Base-by-base conservation (phyloP, 495 filamentous ascomycete genomes). In the Hypoxylon cercidicola region DNA sequence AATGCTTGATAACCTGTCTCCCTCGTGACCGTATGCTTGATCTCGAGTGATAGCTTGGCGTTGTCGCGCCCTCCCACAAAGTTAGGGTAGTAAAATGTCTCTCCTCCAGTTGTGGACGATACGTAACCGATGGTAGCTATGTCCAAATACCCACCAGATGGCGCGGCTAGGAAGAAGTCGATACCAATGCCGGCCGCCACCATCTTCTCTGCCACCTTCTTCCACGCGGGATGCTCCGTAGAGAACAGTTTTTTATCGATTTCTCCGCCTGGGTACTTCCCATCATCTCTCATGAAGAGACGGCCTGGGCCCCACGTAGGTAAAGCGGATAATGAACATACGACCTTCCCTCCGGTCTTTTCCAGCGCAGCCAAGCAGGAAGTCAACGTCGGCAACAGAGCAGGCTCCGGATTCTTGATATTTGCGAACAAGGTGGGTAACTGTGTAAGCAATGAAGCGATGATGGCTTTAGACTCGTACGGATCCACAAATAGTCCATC, bases 401-500 rank as follows among this genome's bases (percentile, higher is more conserved):
- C 92, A 4, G 93, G 90, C 68, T 97, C 94, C 4, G 95, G 91
- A 68, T 90, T 91, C 72, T 94, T 97, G 60, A 93, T 84, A 32
- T 88, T 82, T 10, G 91, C 86, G 75, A 98, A 99, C 63, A 98
- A 88, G 6, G 80, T 83, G 11, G 95, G 95, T 45, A 98, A 82
- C 65, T 87, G 85, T 9, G 82, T 84, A 20, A 99, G 78, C n/a
- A 99, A 84, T 21, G 89, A 88, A 16, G 87, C 91, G 66, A 99
- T 96, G 51, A 96, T 87, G 3, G 87, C 81, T 75, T 90, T 93
- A 20, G 93, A 95, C 74, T 97, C 91, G 69, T 96, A 90, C 9
- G 96, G 93, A 74, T 99, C 95, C 3, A 97, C 94, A 75, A 99
- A 97, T 3, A 98, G 80, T 9, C 93, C 93, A 47, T 97, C 90